Conservation (phyloP, 768 basidiomycete genomes). For the Amanita muscaria region DNA sequence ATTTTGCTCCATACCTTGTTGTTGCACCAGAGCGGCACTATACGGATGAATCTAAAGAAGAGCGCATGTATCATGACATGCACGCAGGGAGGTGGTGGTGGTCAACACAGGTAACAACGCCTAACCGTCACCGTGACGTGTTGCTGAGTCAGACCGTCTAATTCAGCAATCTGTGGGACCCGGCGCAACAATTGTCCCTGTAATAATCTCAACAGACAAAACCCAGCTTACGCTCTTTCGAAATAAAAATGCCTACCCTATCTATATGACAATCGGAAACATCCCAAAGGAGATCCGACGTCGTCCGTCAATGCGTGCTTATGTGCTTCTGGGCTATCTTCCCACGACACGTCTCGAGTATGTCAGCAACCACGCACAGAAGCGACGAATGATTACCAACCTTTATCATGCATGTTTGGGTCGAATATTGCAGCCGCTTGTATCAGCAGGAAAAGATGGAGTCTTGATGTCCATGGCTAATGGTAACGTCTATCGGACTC, state of each 20-base stretch:
- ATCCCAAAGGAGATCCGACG: constrained; percentile 26
- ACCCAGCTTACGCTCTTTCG: constrained; percentile 28
- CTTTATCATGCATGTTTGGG: constrained; percentile 16
- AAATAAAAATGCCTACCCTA: constrained; percentile 31
- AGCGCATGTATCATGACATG: constrained; percentile 22
- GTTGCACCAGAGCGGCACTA: constrained; percentile 23
- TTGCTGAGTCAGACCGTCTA: background rate
- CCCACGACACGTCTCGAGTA: constrained; percentile 24
- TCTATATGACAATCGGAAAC: constrained; percentile 37
- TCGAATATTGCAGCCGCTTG: background rate
- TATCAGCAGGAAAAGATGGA: background rate
- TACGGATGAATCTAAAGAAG: constrained; percentile 13
- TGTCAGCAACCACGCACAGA: constrained; percentile 14
- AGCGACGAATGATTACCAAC: constrained; percentile 13
- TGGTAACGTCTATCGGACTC: background rate
- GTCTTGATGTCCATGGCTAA: background rate
- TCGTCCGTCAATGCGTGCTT: constrained; percentile 20
- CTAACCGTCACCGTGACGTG: background rate
- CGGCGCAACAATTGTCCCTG: constrained; percentile 22
- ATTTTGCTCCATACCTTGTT: constrained; percentile 17
- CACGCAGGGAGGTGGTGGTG: constrained; percentile 31
- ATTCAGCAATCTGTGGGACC: background rate
- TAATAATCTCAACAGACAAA: constrained; percentile 38
- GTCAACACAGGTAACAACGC: constrained; percentile 20
- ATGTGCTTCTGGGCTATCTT: constrained; percentile 27